Evolutionary conservation across 257 asterid species (phyloP).

Genomic region (Parsonsia alboflavescens): DNA sequence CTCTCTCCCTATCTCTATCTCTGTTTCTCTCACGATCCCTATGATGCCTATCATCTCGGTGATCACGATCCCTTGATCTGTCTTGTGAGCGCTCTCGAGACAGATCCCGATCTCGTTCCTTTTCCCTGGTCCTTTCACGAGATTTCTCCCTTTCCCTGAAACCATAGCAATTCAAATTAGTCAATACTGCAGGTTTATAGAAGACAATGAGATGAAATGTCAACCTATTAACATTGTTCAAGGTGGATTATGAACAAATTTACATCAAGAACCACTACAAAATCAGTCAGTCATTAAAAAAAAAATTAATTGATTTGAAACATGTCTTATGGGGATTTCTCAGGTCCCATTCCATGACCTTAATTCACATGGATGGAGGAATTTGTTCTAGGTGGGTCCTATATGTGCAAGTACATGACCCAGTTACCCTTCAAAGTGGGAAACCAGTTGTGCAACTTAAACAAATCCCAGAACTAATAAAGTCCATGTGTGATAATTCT

Average conservation of each 20-base stretch:
- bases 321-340: neutral
- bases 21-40: slow-evolving; percentile 76
- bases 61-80: slow-evolving; percentile 73
- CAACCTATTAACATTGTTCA: neutral
- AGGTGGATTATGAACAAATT: neutral
- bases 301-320: neutral
- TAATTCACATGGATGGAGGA: too few relatives aligned
- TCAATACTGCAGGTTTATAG: neutral
- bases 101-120: slow-evolving; percentile 59
- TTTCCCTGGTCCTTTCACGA: slow-evolving; percentile 68
- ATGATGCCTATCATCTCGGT: slow-evolving; percentile 79
- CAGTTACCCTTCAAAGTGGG: neutral
- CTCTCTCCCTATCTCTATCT: slow-evolving; percentile 64
- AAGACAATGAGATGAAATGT: neutral
- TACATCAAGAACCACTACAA: neutral
- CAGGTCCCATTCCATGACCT: neutral
- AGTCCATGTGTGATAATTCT: too few relatives aligned
- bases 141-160: slow-evolving; percentile 82
- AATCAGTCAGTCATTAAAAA: neutral
- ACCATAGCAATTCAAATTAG: neutral
- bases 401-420: neutral
- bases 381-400: neutral
- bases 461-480: too few relatives aligned
- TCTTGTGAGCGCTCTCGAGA: slow-evolving; percentile 84
- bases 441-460: neutral